Percentiles rank a stretch among this genome's conserved stretches.
Evolutionary conservation across 192 early-diverging fungal species (phyloP).

Genomic region (Coemansia sp.): DNA sequence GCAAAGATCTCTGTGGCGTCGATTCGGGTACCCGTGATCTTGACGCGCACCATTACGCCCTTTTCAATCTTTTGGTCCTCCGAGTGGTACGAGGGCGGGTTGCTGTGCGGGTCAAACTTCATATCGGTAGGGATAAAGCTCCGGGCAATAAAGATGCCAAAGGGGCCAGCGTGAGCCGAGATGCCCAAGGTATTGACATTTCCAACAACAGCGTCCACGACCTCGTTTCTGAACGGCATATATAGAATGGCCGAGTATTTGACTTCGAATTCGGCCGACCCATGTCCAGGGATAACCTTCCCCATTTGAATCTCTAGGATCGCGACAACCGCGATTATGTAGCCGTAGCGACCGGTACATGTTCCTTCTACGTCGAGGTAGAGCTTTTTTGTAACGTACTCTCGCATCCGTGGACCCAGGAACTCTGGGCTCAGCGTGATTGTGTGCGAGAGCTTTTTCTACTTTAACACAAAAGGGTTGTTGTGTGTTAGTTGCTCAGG

Average conservation of each 20-base stretch:
- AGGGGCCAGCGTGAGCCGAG: conserved; percentile 90
- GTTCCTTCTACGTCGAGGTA: conserved; percentile 94
- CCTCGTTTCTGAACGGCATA: conserved; percentile 96
- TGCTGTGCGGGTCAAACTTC: conserved; percentile 85
- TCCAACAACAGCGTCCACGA: conserved; percentile 86
- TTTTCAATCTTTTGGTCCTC: conserved; percentile 84
- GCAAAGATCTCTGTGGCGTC: conserved; percentile 94
- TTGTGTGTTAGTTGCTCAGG: neutral
- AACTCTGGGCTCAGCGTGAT: conserved; percentile 92
- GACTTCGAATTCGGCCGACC: conserved; percentile 90
- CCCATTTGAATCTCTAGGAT: conserved; percentile 78
- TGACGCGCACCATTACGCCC: conserved; percentile 77
- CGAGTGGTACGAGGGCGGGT: conserved; percentile 76
- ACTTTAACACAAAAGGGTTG: neutral
- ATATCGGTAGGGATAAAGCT: conserved; percentile 83
- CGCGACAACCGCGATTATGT: conserved; percentile 85
- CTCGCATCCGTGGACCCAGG: conserved; percentile 79
- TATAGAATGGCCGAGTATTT: conserved; percentile 92
- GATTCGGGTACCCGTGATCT: conserved; percentile 84
- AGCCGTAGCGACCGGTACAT: conserved; percentile 89
- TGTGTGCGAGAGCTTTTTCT: conserved; percentile 89
- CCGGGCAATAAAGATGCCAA: conserved; percentile 86
- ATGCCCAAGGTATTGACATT: conserved; percentile 95
- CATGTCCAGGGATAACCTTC: conserved; percentile 72
- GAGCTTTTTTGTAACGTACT: conserved; percentile 74